A percentile compares a stretch with the other conserved stretches of the same genome.
Conservation (phyloP, 1,284 basidiomycete genomes). For the Trichosporon asahii region DNA sequence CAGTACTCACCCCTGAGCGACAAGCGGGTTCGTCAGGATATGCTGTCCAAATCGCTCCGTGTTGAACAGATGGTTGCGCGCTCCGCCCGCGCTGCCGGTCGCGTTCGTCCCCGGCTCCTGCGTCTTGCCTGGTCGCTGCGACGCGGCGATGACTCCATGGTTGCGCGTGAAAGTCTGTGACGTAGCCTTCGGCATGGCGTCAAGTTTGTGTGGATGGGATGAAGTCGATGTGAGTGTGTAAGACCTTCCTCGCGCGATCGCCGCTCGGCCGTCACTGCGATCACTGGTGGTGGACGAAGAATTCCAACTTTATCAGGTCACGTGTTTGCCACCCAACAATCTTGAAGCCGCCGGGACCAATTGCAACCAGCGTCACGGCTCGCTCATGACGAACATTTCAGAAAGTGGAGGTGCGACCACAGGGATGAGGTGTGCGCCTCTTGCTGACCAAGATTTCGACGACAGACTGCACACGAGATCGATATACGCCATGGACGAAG, state of each 20-base stretch:
- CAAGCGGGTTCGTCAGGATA: conserved; percentile 90
- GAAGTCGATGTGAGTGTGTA: not conserved
- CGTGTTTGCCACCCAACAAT: conserved; percentile 18
- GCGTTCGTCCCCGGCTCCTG: conserved; percentile 25
- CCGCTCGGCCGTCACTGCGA: not conserved
- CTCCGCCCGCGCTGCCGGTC: conserved; percentile 57
- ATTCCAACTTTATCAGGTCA: conserved; percentile 19
- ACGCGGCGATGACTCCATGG: conserved; percentile 62
- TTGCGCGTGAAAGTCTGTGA: conserved; percentile 72
- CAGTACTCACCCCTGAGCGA: conserved; percentile 72
- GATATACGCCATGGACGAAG: conserved; percentile 30
- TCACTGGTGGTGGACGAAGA: not conserved
- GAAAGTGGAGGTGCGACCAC: not conserved
- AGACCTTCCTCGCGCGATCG: not conserved
- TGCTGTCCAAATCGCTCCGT: conserved; percentile 94
- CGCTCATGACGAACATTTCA: conserved; percentile 4
- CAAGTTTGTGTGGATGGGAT: not conserved
- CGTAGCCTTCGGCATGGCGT: conserved; percentile 82
- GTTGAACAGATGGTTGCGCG: conserved; percentile 81
- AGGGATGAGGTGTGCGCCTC: not conserved
- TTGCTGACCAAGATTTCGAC: not conserved
- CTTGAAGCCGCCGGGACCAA: not conserved
- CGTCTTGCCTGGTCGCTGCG: conserved; percentile 35
- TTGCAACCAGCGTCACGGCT: not conserved
- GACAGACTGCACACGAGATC: not conserved